These are phyloP conservation scores for Asparagopsis taxiformis DNA, from an alignment of 31 red algal genomes.

Conservation along the genomic window DNA sequence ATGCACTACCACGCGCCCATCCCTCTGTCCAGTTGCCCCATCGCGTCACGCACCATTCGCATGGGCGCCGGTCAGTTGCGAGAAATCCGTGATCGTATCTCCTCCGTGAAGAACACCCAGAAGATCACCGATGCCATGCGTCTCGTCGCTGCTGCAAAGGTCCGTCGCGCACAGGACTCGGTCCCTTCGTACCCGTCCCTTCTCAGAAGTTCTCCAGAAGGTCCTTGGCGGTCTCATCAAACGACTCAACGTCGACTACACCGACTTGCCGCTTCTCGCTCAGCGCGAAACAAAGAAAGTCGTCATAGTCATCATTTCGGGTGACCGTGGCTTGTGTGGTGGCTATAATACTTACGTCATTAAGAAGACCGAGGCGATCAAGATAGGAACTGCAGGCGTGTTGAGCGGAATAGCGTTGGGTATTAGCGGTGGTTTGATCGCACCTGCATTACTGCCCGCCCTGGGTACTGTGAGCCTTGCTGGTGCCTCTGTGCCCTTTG, in stretches of 20 bases:
- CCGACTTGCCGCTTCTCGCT: conserved; percentile 87
- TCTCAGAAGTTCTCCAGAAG: conserved; percentile 95
- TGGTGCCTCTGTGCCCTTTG: conserved; percentile 46
- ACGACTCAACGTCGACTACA: conserved; percentile 72
- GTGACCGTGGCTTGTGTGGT: conserved; percentile 97
- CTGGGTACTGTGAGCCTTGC: conserved; percentile 54
- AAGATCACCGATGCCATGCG: conserved; percentile 99
- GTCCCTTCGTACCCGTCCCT: conserved; percentile 93
- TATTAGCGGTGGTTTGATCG: conserved; percentile 58
- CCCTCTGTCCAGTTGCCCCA: not conserved
- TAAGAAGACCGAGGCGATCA: conserved; percentile 78
- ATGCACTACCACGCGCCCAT: not conserved
- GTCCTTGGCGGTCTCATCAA: conserved; percentile 94
- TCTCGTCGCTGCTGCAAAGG: conserved; percentile 96
- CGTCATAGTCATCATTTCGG: conserved; percentile 77
- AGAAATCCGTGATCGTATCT: conserved; percentile 87
- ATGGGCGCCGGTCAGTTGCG: conserved; percentile 73
- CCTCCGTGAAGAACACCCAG: conserved; percentile 95
- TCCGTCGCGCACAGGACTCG: conserved; percentile 97
- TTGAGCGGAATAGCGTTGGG: conserved; percentile 51
- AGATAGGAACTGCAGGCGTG: conserved; percentile 53
- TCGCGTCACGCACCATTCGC: conserved; percentile 25
- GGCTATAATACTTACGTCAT: conserved; percentile 95
- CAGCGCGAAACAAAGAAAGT: conserved; percentile 80
- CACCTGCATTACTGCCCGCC: conserved; percentile 60